Conservation (phyloP, 78 protist genomes). For the Neovahlkampfia damariscottae region DNA sequence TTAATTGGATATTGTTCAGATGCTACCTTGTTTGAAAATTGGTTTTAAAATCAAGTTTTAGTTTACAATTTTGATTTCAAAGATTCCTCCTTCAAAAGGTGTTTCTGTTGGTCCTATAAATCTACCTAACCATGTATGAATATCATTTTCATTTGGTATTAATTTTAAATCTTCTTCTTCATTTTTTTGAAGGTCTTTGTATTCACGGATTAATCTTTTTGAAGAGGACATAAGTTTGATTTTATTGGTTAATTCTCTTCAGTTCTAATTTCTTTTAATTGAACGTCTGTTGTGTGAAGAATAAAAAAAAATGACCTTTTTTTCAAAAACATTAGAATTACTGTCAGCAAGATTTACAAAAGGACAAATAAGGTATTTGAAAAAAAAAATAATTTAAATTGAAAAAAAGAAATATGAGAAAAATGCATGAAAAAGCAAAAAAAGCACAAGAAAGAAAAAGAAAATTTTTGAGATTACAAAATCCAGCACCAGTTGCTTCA, state of each 20-base stretch:
- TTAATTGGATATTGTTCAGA: constrained; percentile 63
- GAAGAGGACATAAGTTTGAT: background rate
- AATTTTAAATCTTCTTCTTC: background rate
- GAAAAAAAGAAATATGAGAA: no score
- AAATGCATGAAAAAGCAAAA: background rate
- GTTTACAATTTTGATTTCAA: constrained; percentile 41
- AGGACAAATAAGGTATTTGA: background rate
- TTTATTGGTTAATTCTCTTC: background rate
- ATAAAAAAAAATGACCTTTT: background rate
- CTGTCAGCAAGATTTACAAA: background rate
- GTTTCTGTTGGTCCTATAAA: constrained; percentile 67
- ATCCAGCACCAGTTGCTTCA: background rate
- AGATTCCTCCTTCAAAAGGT: constrained; percentile 55
- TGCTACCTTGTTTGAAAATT: no score
- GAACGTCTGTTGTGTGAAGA: background rate
- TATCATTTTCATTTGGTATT: background rate
- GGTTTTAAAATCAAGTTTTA: no score
- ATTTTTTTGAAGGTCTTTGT: background rate
- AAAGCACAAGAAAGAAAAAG: background rate
- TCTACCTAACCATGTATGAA: constrained; percentile 39
- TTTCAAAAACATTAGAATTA: background rate
- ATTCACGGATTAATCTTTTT: background rate
- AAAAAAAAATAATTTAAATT: no score
- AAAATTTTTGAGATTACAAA: background rate
- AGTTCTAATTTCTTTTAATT: background rate